Evolutionary conservation across 2,329 filamentous ascomycete genomes (phyloP), one percentile per base, ranked within the genome.

Genomic region (Botrytis fragariae): DNA sequence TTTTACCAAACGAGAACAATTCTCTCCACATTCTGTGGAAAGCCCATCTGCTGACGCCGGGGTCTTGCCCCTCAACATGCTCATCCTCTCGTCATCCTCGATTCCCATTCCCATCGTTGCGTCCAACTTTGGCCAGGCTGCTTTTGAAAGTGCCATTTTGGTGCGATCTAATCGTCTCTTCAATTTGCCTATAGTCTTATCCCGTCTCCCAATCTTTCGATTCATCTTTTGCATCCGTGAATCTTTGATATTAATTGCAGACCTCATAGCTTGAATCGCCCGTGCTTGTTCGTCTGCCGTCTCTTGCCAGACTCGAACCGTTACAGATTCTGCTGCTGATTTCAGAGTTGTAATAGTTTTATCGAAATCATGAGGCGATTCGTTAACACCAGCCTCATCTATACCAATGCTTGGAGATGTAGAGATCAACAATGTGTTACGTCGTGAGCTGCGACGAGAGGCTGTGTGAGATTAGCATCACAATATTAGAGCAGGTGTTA

Each of bases 391-490:
- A 1, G 16, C 1, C 4, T 57, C 25, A 12, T 32, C 25, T 8
- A 25, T 22, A 25, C 0, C 48, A 14, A 3, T 22, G 45, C 18
- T n/a, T 37, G 45, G 25, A 68, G 35, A n/a, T 42, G 6, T 9
- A 10, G 44, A 32, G 3, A 5, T 57, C 25, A 48, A 57, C 25
- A 68, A 4, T 32, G 22, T 54, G 16, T 25, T 57, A 29, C 48
- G 64, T 57, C 48, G 45, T 68, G 64, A 54, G 35, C 35, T 68
- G 64, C 64, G 64, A 68, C 35, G 64, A 4, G n/a, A 20, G 29
- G 35, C 64, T 68, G 12, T 32, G 25, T 22, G 35, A 22, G 25
- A 32, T 68, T 68, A 68, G 45, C 64, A 29, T 39, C 22, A 20
- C 4, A 8, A 1, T 57, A 57, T 32, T 16, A 10, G 20, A 22